Evolutionary conservation across 2,329 filamentous ascomycete species (phyloP), one percentile per base, ranked within the genome.

Genomic region (Stromatinia cepivora): DNA sequence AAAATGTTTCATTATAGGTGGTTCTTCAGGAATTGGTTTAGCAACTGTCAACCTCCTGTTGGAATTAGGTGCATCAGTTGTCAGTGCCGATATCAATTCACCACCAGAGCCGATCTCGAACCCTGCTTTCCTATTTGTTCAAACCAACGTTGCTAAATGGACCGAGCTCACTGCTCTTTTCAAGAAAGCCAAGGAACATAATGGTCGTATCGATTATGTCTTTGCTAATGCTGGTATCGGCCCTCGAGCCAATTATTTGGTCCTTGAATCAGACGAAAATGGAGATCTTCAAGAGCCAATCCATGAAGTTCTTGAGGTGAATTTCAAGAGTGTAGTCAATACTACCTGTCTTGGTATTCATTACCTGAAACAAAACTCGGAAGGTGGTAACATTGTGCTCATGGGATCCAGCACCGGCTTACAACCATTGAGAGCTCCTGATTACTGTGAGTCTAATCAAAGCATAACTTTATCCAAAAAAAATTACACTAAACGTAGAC

Each of bases 1-100:
- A 20, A 46, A 20, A 13, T 67, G 28, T 53, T 46, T 42, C 46
- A 66, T 74, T 71, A 22, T 67, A 83, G 86, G 87, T 62, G 85
- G 85, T 69, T 86, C 85, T 0, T 87, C 86, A 3, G 87, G 87
- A 22, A 89, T 89, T 66, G 87, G 87, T 45, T 81, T 87, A 20
- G 84, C 84, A 67, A 87, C 87, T 0, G 81, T 83, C 10, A 77
- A 82, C 11, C 79, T 85, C 2, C 81, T 88, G 20, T 79, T 88
- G 10, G 78, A 81, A 0, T 76, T 83, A 0, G 86, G 86, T 28
- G 87, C 86, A 39, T 81, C 80, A 22, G 86, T 89, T 25, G 81
- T 88, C 70, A 83, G 82, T 36, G 84, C 81, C 48, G 87, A 90
- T 73, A 70, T 88, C 54, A 82, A 84, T 52, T 77, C 82, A 2